Conservation (phyloP, 306 rosid species). For the Astragalus glycyphyllos region DNA sequence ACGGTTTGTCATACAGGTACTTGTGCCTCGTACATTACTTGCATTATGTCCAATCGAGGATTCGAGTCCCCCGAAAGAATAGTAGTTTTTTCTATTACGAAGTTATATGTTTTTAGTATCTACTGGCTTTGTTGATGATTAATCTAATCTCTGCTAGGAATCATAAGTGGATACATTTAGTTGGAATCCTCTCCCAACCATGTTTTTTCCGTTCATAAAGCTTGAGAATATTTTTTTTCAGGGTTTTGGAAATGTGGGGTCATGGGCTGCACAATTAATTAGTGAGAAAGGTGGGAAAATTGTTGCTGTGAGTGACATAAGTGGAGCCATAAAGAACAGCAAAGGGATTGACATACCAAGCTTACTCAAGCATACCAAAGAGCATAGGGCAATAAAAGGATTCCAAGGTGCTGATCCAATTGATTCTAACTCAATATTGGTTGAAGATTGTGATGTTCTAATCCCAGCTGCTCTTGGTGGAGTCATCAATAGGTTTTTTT, state of each 20-base stretch:
- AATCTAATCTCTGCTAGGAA: no score
- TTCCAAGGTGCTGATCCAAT: constrained; percentile 74
- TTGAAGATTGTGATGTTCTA: constrained; percentile 90
- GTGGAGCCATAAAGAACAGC: constrained; percentile 87
- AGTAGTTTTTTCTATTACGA: no score
- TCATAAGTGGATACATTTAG: no score
- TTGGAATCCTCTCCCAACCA: no score
- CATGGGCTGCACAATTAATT: constrained; percentile 92
- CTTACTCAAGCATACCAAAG: constrained; percentile 69
- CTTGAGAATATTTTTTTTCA: constrained; percentile 31
- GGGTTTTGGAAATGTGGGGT: constrained; percentile 99
- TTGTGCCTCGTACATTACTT: constrained; percentile 6
- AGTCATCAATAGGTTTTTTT: constrained; percentile 79
- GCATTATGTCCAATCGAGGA: background rate
- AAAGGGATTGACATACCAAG: constrained; percentile 83
- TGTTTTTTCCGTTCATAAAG: no score
- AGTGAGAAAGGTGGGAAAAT: constrained; percentile 83
- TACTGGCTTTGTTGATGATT: no score
- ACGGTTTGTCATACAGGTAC: constrained; percentile 85
- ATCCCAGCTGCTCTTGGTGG: constrained; percentile 99
- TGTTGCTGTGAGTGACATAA: constrained; percentile 92
- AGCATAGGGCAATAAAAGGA: constrained; percentile 70
- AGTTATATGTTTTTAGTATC: no score
- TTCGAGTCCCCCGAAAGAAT: no score
- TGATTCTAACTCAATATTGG: constrained; percentile 69